These are phyloP conservation scores for Eucalyptus dawsonii DNA, from an alignment of 345 rosid species.

Conservation along the genomic window DNA sequence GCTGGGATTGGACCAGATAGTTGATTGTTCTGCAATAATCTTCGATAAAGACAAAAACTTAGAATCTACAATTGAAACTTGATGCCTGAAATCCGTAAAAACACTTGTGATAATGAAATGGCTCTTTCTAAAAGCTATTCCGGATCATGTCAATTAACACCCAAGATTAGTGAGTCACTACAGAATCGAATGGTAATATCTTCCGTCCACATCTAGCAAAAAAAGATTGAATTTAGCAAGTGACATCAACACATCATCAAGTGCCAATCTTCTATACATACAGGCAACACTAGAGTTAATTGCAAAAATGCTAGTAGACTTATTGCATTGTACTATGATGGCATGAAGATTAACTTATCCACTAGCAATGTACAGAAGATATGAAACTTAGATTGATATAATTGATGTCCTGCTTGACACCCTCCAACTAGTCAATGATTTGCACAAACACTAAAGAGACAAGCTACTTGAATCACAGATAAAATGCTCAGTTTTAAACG, in stretches of 20 bases:
- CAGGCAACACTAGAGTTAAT: neutral
- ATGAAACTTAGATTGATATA: neutral
- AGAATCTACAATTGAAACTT: neutral
- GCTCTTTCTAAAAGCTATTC: neutral
- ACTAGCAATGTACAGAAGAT: neutral
- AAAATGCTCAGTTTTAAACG: neutral
- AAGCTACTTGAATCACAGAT: neutral
- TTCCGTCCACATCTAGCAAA: neutral
- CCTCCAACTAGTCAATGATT: neutral
- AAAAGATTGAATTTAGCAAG: neutral
- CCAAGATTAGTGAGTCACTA: neutral
- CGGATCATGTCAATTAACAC: neutral
- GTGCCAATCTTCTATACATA: neutral
- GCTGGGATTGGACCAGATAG: conserved; percentile 56
- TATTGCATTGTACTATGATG: neutral
- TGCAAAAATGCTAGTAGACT: neutral
- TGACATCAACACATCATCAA: neutral
- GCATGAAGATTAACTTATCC: neutral
- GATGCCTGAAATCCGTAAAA: neutral
- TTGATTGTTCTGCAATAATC: conserved; percentile 63
- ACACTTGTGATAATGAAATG: neutral
- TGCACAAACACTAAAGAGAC: neutral
- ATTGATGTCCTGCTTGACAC: neutral
- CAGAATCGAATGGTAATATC: neutral
- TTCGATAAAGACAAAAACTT: neutral